phyloP scores from a whole-genome alignment of 164 flowering plant species.

The Annona cherimola region DNA sequence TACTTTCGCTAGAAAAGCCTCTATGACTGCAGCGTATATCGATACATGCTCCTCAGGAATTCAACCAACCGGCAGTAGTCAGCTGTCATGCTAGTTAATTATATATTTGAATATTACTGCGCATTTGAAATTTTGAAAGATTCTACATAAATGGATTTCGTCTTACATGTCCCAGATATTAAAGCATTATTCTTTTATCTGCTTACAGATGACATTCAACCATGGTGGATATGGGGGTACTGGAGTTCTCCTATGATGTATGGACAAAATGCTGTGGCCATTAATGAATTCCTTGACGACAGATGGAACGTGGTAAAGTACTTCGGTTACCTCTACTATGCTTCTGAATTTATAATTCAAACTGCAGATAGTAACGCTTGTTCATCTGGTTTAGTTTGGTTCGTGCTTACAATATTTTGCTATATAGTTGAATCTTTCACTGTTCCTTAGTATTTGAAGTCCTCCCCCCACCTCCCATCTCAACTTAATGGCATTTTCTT shows the following conservation, averaged over 20 bases:
- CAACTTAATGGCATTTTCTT: neutral
- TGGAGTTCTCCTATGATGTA: slow-evolving; percentile 27
- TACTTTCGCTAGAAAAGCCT: neutral
- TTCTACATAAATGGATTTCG: neutral
- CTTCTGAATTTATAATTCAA: neutral
- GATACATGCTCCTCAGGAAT: neutral
- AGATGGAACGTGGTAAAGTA: slow-evolving; percentile 49
- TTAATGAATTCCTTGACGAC: slow-evolving; percentile 51
- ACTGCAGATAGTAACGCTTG: neutral
- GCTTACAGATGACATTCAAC: slow-evolving; percentile 40
- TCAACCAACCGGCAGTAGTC: neutral
- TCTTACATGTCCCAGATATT: neutral
- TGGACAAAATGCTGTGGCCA: slow-evolving; percentile 56
- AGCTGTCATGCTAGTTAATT: neutral
- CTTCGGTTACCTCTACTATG: neutral
- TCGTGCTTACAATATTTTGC: neutral
- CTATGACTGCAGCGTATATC: neutral
- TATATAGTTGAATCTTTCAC: neutral
- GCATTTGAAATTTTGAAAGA: neutral
- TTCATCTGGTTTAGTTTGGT: neutral
- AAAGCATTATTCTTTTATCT: slow-evolving; percentile 4
- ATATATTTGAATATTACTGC: neutral
- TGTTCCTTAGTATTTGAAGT: neutral
- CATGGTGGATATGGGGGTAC: slow-evolving; percentile 39
- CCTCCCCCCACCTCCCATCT: neutral